Conservation (phyloP, 345 rosid genomes). For the Pugionium dolabratum region DNA sequence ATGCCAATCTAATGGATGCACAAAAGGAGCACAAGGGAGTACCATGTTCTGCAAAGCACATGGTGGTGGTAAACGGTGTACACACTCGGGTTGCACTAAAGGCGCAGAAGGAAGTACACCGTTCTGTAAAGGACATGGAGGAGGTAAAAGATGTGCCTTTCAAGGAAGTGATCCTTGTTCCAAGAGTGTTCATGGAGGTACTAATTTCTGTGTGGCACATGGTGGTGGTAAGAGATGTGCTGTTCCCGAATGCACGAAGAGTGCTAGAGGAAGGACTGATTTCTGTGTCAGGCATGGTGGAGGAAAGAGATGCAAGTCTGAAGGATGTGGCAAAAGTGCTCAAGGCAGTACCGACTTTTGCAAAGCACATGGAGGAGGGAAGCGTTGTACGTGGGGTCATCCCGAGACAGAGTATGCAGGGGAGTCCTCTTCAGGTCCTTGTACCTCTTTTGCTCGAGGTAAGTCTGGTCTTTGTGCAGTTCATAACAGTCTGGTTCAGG, state of each 20-base stretch:
- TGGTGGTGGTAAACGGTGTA: constrained; percentile 97
- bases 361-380: constrained; percentile 99
- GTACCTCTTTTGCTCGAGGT: constrained; percentile 86
- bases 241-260: constrained; percentile 80
- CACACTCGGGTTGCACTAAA: constrained; percentile 70
- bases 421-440: constrained; percentile 58
- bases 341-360: constrained; percentile 97
- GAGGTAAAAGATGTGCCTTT: constrained; percentile 92
- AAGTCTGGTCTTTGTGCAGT: constrained; percentile 87
- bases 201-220: constrained; percentile 90
- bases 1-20: constrained; percentile 76
- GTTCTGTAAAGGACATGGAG: constrained; percentile 98
- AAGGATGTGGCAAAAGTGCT: constrained; percentile 94
- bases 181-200: constrained; percentile 98
- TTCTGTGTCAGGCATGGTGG: constrained; percentile 98
- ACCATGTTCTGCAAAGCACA: constrained; percentile 98
- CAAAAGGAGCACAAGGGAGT: constrained; percentile 98
- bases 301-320: constrained; percentile 86
- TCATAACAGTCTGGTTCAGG: constrained; percentile 76
- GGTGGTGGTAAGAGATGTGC: constrained; percentile 99
- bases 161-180: constrained; percentile 76
- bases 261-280: constrained; percentile 96
- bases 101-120: constrained; percentile 99
- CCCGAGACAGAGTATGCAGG: constrained; percentile 67
- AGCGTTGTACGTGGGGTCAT: constrained; percentile 92